Evolutionary conservation across 78 protist species (phyloP).

Genomic region (slime mould (Dictyostelium discoideum)): DNA sequence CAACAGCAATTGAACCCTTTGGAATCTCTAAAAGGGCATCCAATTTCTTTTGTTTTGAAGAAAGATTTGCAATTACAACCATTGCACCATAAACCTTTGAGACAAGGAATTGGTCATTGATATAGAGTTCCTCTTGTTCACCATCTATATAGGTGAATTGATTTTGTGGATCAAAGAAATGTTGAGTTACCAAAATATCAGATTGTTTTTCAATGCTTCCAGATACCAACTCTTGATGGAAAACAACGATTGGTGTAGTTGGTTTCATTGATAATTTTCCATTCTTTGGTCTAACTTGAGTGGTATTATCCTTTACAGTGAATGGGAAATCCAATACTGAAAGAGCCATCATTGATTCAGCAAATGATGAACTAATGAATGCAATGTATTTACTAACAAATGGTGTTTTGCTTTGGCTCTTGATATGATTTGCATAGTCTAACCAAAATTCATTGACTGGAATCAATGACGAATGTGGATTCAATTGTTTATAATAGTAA

Average conservation of each 20-base stretch:
- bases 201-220: not conserved
- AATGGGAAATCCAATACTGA: slow-evolving; percentile 77
- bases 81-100: slow-evolving; percentile 60
- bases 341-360: slow-evolving; percentile 25
- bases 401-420: not conserved
- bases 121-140: slow-evolving; percentile 51
- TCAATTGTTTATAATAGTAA: slow-evolving; percentile 51
- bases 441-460: slow-evolving; percentile 54
- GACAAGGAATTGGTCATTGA: slow-evolving; percentile 26
- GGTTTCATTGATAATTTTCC: slow-evolving; percentile 34
- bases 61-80: slow-evolving; percentile 62
- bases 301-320: slow-evolving; percentile 12
- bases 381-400: slow-evolving; percentile 56
- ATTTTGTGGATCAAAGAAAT: slow-evolving; percentile 46
- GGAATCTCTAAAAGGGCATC: slow-evolving; percentile 69
- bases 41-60: slow-evolving; percentile 54
- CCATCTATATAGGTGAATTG: slow-evolving; percentile 15
- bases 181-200: slow-evolving; percentile 52
- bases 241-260: slow-evolving; percentile 30
- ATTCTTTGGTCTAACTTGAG: slow-evolving; percentile 17
- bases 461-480: not conserved
- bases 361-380: not conserved
- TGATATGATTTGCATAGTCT: slow-evolving; percentile 24
- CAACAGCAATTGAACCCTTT: slow-evolving; percentile 66
- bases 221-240: slow-evolving; percentile 61